Evolutionary conservation across 176 grass and related monocot species (phyloP).

Genomic region (Leersia perrieri): DNA sequence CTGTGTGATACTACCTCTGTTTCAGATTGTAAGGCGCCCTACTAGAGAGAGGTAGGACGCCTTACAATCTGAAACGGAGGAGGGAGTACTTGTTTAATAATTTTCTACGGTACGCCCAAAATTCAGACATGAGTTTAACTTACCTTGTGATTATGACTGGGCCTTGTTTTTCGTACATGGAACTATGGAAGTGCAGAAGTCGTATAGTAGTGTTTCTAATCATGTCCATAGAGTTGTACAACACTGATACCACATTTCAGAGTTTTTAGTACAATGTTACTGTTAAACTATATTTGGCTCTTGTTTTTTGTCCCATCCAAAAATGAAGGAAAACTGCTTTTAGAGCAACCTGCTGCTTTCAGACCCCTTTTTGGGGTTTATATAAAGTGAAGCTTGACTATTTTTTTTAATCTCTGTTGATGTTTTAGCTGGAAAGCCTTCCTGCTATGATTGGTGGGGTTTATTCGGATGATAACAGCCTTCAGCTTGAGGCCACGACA

Average conservation of each 20-base stretch:
- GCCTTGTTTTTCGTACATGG: neutral
- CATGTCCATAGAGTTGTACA: neutral
- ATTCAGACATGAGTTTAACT: neutral
- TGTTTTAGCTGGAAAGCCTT: slow-evolving; percentile 83
- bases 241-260: neutral
- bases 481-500: slow-evolving; percentile 82
- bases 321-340: neutral
- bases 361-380: neutral
- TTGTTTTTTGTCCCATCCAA: neutral
- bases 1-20: too few relatives aligned
- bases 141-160: too few relatives aligned
- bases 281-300: neutral
- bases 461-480: slow-evolving; percentile 64
- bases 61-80: too few relatives aligned
- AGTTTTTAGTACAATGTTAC: neutral
- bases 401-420: slow-evolving; percentile 27
- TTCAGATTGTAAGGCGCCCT: too few relatives aligned
- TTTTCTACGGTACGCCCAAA: neutral
- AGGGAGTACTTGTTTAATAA: neutral
- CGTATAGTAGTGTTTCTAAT: neutral
- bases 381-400: neutral
- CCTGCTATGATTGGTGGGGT: slow-evolving; percentile 81
- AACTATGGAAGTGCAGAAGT: neutral
- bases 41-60: too few relatives aligned
- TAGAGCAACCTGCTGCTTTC: neutral